Conservation (phyloP, 2,329 filamentous ascomycete species). For the Phyllosticta citrichinensis region DNA sequence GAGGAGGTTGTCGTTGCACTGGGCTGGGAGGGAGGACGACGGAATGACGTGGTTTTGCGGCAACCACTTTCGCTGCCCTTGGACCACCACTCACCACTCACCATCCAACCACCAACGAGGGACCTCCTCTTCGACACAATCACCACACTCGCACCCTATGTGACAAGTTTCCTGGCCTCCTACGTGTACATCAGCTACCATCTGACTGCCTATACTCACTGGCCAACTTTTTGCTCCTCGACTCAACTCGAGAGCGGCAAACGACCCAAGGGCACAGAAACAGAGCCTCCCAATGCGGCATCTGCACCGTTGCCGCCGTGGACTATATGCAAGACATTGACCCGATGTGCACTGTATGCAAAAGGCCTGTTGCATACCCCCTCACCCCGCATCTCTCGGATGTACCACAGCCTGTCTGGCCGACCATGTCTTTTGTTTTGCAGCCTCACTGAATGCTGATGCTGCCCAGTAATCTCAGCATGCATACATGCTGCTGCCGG, state of each 20-base stretch:
- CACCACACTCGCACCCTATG: no score
- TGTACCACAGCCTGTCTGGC: neutral
- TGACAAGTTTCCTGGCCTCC: no score
- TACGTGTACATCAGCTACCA: neutral
- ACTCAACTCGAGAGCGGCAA: neutral
- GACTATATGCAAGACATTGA: neutral
- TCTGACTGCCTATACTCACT: neutral
- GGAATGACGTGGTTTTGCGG: neutral
- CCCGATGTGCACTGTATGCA: neutral
- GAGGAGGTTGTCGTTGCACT: neutral
- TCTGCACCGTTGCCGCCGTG: neutral
- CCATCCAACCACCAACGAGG: neutral
- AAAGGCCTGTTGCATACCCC: neutral
- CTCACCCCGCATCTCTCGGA: neutral
- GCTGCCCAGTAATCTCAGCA: neutral
- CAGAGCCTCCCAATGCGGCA: neutral
- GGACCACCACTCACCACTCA: neutral
- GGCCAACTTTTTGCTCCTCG: neutral
- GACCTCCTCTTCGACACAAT: neutral
- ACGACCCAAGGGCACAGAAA: neutral
- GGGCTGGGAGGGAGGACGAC: neutral
- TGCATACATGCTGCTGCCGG: neutral
- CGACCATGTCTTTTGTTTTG: neutral
- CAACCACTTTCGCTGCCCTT: neutral
- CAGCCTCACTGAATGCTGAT: neutral